These are phyloP conservation scores for Escallonia herrerae DNA, from an alignment of 129 eudicot species.

Conservation along the genomic window DNA sequence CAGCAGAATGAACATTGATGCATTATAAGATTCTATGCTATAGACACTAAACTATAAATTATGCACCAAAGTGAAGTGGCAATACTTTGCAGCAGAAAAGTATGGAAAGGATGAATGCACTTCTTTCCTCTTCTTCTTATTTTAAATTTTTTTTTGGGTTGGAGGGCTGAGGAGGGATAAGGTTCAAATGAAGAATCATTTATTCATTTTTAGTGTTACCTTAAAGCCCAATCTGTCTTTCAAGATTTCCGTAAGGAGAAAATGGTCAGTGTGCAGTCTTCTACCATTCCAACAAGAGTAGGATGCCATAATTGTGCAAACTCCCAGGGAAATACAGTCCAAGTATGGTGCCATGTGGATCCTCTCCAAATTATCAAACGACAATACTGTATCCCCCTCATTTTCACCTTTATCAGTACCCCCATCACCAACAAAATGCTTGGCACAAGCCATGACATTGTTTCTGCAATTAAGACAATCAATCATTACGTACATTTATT, in stretches of 20 bases:
- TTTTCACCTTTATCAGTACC: constrained; percentile 74
- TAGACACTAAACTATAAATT: not conserved
- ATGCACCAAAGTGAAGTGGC: not conserved
- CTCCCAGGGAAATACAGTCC: constrained; percentile 80
- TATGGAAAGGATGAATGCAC: no score
- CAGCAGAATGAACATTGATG: constrained; percentile 3
- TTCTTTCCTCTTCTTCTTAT: not conserved
- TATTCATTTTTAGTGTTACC: constrained; percentile 28
- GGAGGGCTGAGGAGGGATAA: not conserved
- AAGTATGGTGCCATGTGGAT: constrained; percentile 78
- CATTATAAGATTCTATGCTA: not conserved
- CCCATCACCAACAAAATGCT: constrained; percentile 94
- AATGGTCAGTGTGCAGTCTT: constrained; percentile 51
- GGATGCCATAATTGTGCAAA: constrained; percentile 90
- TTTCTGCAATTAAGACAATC: constrained; percentile 39
- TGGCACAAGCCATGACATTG: constrained; percentile 86
- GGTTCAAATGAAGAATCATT: not conserved
- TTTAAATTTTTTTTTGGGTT: not conserved
- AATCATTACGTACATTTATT: not conserved
- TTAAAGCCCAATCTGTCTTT: constrained; percentile 77
- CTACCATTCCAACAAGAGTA: constrained; percentile 86
- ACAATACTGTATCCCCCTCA: constrained; percentile 62
- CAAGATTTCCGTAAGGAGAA: constrained; percentile 63
- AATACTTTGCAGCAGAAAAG: no score
- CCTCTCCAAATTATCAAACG: constrained; percentile 68